Percentiles rank a stretch among this genome's conserved stretches.
phyloP scores from a whole-genome alignment of 805 yeast genomes.

The Candida chauliodis region DNA sequence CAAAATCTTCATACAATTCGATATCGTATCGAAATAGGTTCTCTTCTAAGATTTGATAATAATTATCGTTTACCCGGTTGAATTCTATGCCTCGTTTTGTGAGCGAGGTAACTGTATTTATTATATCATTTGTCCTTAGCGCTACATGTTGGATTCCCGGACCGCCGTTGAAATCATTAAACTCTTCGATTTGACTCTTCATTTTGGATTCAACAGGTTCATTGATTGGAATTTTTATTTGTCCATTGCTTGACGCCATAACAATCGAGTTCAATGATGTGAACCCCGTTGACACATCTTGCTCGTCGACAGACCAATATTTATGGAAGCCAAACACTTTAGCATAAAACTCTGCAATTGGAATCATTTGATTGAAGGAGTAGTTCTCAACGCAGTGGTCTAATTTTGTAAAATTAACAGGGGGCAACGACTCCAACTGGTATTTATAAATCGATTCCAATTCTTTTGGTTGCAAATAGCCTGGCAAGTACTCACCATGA shows the following conservation, averaged over 20 bases:
- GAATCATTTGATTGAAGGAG: conserved; percentile 62
- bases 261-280: conserved; percentile 73
- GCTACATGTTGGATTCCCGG: conserved; percentile 89
- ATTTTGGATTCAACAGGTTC: conserved; percentile 72
- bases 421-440: conserved; percentile 20
- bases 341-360: conserved; percentile 57
- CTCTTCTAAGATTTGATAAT: conserved; percentile 50
- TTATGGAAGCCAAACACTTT: conserved; percentile 67
- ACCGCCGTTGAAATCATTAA: conserved; percentile 67
- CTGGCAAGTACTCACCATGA: conserved; percentile 49
- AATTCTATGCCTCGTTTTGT: conserved; percentile 66
- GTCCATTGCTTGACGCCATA: conserved; percentile 65
- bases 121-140: conserved; percentile 56
- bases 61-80: conserved; percentile 53
- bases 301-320: conserved; percentile 84
- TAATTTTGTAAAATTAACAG: conserved; percentile 41
- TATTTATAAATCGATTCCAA: neutral
- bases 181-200: conserved; percentile 80
- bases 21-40: conserved; percentile 45
- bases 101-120: conserved; percentile 52
- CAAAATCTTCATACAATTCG: conserved; percentile 50
- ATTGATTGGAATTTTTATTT: conserved; percentile 76
- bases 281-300: conserved; percentile 63
- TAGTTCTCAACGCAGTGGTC: conserved; percentile 85
- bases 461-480: conserved; percentile 8